These are phyloP conservation scores for Xylariaceae sp. DNA, from an alignment of 2,329 filamentous ascomycete species.

Conservation along the genomic window DNA sequence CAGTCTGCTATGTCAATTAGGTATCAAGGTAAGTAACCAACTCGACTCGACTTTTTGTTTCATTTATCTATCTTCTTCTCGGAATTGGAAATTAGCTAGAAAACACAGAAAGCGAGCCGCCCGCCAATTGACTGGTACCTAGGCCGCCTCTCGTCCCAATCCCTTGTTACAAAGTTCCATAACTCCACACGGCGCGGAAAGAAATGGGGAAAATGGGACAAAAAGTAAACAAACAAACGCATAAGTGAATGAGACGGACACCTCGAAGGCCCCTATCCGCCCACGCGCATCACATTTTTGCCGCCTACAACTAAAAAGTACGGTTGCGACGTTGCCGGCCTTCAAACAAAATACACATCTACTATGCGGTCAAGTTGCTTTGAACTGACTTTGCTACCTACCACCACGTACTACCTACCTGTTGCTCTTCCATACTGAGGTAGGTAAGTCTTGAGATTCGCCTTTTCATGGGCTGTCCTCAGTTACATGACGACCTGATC, in stretches of 20 bases:
- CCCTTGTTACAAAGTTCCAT: neutral
- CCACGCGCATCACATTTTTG: slow-evolving; percentile 13
- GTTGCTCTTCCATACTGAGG: neutral
- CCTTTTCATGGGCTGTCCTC: neutral
- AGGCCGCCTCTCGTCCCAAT: neutral
- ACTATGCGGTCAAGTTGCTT: neutral
- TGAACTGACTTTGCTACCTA: neutral
- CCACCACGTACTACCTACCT: neutral
- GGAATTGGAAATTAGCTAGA: slow-evolving; percentile 1
- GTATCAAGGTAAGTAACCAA: no score
- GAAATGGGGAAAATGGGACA: neutral
- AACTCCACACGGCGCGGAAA: slow-evolving; percentile 4
- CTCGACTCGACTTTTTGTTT: neutral
- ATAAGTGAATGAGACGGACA: neutral
- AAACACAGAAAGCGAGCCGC: neutral
- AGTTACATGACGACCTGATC: slow-evolving; percentile 18
- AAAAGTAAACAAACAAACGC: slow-evolving; percentile 11
- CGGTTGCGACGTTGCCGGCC: neutral
- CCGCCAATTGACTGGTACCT: neutral
- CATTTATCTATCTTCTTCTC: neutral
- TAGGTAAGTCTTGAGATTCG: neutral
- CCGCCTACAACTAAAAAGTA: slow-evolving; percentile 11
- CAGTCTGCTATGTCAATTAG: no score
- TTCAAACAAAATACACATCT: no score
- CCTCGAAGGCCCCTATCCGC: neutral